These are phyloP conservation scores for Calonectria pauciramosa DNA, from an alignment of 2,329 filamentous ascomycete species.

Conservation along the genomic window DNA sequence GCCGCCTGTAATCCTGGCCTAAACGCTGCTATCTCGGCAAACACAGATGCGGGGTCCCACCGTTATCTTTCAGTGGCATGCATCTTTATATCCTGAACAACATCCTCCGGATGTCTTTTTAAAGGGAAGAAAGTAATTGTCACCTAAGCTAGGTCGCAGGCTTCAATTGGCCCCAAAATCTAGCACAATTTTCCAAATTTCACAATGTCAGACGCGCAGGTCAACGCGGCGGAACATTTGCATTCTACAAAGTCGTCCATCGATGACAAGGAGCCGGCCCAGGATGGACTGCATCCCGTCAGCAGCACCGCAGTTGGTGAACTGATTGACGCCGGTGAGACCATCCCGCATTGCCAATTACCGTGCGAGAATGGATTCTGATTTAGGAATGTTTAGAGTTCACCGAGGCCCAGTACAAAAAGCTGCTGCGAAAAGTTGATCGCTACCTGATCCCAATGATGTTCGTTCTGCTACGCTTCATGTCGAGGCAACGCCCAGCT, in stretches of 20 bases:
- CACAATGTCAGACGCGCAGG: background rate
- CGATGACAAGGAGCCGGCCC: background rate
- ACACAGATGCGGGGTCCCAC: background rate
- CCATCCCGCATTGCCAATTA: background rate
- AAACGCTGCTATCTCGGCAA: background rate
- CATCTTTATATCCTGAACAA: background rate
- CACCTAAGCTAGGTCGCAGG: no score
- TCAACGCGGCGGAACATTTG: background rate
- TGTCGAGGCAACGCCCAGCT: background rate
- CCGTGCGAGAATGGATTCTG: background rate
- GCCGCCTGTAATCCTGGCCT: background rate
- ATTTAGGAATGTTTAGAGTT: background rate
- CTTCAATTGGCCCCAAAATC: background rate
- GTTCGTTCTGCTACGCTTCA: background rate
- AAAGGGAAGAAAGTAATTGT: background rate
- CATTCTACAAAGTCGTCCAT: background rate
- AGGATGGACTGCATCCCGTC: background rate
- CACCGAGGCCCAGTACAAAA: background rate
- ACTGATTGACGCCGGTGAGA: background rate
- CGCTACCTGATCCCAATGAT: conserved; percentile 7
- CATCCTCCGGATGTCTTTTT: background rate
- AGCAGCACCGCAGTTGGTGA: background rate
- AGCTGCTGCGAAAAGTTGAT: background rate
- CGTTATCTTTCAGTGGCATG: background rate
- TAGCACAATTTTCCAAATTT: background rate